These are phyloP conservation scores for Suhomyces bolitotheri DNA, from an alignment of 1,139 yeast species.

Conservation along the genomic window DNA sequence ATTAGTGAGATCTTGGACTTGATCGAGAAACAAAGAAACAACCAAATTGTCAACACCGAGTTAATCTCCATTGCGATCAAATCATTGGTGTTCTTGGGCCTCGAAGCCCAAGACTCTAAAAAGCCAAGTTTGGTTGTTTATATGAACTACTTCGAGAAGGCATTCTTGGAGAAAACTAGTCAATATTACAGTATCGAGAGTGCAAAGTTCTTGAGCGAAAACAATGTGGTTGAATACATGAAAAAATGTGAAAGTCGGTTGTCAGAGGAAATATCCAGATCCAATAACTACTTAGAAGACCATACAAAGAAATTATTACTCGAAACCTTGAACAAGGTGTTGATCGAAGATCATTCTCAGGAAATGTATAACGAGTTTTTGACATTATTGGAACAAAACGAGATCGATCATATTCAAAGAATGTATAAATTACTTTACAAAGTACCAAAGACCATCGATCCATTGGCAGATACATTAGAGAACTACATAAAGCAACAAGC, in stretches of 20 bases:
- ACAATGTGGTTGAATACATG: constrained; percentile 90
- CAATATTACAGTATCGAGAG: constrained; percentile 76
- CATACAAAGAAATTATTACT: constrained; percentile 79
- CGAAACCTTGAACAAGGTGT: constrained; percentile 70
- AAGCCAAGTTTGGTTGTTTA: constrained; percentile 83
- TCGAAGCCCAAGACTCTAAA: constrained; percentile 79
- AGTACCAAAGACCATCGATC: constrained; percentile 72
- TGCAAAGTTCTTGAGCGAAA: constrained; percentile 59
- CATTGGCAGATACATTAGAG: constrained; percentile 74
- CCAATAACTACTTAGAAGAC: constrained; percentile 80
- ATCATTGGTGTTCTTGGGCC: constrained; percentile 77
- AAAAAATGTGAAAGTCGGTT: constrained; percentile 80
- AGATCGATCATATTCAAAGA: constrained; percentile 73
- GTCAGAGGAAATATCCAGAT: constrained; percentile 76
- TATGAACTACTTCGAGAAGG: constrained; percentile 73
- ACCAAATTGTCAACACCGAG: constrained; percentile 69
- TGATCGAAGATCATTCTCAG: constrained; percentile 77
- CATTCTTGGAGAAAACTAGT: constrained; percentile 72
- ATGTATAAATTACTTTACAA: constrained; percentile 76
- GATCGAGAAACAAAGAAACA: constrained; percentile 77
- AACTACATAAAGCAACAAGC: constrained; percentile 76
- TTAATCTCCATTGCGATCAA: constrained; percentile 74
- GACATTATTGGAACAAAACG: constrained; percentile 69
- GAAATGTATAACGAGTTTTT: constrained; percentile 78
- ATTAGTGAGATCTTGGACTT: constrained; percentile 73